Conservation (phyloP, 768 basidiomycete species). For the Pisolithus sp. region DNA sequence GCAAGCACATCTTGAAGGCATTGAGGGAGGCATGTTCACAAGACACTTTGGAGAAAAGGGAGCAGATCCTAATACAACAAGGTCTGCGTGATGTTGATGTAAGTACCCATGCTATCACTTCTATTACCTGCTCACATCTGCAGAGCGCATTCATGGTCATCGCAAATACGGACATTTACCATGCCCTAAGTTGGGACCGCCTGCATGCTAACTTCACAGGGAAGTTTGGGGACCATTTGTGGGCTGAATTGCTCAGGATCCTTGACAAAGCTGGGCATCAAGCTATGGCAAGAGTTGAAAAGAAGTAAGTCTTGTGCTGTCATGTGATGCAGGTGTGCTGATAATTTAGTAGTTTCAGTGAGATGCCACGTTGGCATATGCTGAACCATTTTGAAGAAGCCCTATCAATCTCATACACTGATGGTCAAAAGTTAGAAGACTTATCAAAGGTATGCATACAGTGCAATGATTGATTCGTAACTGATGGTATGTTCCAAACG, state of each 20-base stretch:
- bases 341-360: conserved; percentile 16
- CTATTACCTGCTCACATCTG: neutral
- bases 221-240: conserved; percentile 28
- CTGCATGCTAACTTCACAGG: conserved; percentile 34
- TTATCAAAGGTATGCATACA: conserved; percentile 25
- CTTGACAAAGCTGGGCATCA: conserved; percentile 5
- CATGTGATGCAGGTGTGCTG: too few relatives aligned
- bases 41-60: too few relatives aligned
- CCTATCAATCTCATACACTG: conserved; percentile 23
- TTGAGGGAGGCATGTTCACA: conserved; percentile 5
- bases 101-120: neutral
- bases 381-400: conserved; percentile 27
- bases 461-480: neutral
- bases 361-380: conserved; percentile 27
- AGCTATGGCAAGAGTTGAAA: too few relatives aligned
- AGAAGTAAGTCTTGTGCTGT: too few relatives aligned
- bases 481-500: conserved; percentile 1
- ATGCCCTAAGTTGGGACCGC: conserved; percentile 31
- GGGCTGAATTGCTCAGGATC: conserved; percentile 15
- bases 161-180: conserved; percentile 27
- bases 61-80: too few relatives aligned
- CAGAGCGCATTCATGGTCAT: conserved; percentile 31
- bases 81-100: too few relatives aligned
- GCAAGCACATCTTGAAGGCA: conserved; percentile 10
- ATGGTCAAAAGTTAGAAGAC: conserved; percentile 32